phyloP scores from a whole-genome alignment of 1,284 basidiomycete species.

The Fereydounia khargensis region DNA sequence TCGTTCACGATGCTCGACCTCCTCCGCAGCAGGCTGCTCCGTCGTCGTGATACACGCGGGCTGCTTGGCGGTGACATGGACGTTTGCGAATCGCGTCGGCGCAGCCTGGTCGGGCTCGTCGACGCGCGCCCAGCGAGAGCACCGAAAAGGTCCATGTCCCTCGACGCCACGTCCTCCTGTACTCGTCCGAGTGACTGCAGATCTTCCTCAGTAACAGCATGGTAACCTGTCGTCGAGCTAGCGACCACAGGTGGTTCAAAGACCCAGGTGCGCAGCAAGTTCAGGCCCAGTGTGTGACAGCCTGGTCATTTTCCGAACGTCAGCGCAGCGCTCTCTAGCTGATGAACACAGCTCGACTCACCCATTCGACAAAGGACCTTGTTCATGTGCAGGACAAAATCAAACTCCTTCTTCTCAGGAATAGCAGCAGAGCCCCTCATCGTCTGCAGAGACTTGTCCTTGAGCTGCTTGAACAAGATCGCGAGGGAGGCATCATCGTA shows the following conservation, averaged over 20 bases:
- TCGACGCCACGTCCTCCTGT: conserved; percentile 10
- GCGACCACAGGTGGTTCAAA: conserved; percentile 71
- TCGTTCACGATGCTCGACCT: conserved; percentile 39
- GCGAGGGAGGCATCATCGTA: conserved; percentile 89
- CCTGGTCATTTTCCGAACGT: too few species aligned
- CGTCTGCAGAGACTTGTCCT: conserved; percentile 82
- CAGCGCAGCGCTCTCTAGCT: too few species aligned
- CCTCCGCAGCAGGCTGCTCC: conserved; percentile 25
- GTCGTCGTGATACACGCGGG: conserved; percentile 11
- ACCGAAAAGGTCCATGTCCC: conserved; percentile 7
- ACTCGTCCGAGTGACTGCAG: conserved; percentile 20
- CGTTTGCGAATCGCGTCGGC: conserved; percentile 10
- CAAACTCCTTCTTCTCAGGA: conserved; percentile 79
- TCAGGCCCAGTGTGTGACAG: conserved; percentile 83
- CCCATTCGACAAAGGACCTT: conserved; percentile 88
- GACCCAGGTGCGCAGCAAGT: conserved; percentile 82
- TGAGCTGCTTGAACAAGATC: conserved; percentile 82
- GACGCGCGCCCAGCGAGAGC: too few species aligned
- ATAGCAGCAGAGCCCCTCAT: conserved; percentile 87
- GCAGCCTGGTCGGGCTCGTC: conserved; percentile 5
- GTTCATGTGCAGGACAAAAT: conserved; percentile 87
- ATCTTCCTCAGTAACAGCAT: conserved; percentile 21
- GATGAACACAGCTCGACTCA: too few species aligned
- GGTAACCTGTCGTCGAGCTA: conserved; percentile 20
- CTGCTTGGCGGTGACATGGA: conserved; percentile 27